Conservation (phyloP, 1,139 yeast species). For the Diutina siamensis region DNA sequence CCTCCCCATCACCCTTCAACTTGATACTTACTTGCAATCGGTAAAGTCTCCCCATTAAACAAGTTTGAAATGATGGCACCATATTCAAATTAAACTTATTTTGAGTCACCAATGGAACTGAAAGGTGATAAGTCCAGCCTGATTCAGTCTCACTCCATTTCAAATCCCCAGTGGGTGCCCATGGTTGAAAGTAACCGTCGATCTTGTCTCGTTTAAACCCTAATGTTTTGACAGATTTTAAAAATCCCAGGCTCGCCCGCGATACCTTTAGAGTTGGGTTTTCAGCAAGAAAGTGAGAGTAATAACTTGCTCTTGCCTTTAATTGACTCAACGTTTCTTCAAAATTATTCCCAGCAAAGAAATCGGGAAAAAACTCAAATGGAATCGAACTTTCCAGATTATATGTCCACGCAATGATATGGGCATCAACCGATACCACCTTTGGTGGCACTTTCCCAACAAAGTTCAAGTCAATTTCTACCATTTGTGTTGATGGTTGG, state of each 20-base stretch:
- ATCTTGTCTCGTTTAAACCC: conserved; percentile 27
- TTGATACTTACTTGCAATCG: conserved; percentile 30
- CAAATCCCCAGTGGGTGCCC: conserved; percentile 14
- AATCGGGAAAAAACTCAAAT: conserved; percentile 28
- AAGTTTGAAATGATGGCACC: conserved; percentile 48
- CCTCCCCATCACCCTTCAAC: conserved; percentile 20
- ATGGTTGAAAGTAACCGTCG: conserved; percentile 24
- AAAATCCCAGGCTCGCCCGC: conserved; percentile 1
- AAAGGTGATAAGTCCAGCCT: conserved; percentile 21
- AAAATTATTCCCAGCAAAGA: conserved; percentile 17
- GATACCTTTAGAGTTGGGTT: background rate
- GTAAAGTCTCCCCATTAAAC: conserved; percentile 42
- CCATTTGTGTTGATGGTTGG: background rate
- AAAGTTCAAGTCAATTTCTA: background rate
- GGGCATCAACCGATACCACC: conserved; percentile 22
- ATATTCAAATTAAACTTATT: conserved; percentile 35
- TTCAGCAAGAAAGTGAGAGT: background rate
- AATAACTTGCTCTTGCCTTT: background rate
- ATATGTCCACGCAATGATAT: conserved; percentile 33
- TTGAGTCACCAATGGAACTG: conserved; percentile 20
- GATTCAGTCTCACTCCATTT: background rate
- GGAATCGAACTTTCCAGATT: conserved; percentile 33
- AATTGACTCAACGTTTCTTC: background rate
- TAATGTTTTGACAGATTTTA: background rate
- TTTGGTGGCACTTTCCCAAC: conserved; percentile 18